Conservation (phyloP, 2,329 filamentous ascomycete genomes). For the Colletotrichum simmondsii region DNA sequence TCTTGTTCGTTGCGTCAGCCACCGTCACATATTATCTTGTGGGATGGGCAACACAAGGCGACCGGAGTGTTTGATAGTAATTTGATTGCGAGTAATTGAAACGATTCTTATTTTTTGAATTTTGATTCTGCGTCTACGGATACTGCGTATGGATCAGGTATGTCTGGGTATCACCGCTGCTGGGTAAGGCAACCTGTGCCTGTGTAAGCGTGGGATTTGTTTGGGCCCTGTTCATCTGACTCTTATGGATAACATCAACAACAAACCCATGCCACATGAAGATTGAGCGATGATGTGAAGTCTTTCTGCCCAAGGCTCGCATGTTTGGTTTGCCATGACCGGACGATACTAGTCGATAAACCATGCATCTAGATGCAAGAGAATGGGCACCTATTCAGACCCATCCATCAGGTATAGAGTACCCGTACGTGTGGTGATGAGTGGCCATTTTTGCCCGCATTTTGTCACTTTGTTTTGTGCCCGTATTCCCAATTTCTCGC, state of each 20-base stretch:
- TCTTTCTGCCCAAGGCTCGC: slow-evolving; percentile 13
- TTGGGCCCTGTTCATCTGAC: neutral
- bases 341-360: neutral
- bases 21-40: neutral
- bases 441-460: neutral
- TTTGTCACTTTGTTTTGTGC: slow-evolving; percentile 16
- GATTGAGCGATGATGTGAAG: neutral
- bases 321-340: slow-evolving; percentile 3
- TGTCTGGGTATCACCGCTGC: neutral
- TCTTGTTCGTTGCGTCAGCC: slow-evolving; percentile 23
- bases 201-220: neutral
- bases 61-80: too few species aligned
- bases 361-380: neutral
- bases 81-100: too few species aligned
- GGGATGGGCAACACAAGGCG: too few species aligned
- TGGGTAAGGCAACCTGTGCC: neutral
- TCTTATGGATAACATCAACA: too few species aligned
- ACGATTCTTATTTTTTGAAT: too few species aligned
- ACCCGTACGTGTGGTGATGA: neutral
- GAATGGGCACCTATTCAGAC: neutral
- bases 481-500: slow-evolving; percentile 23
- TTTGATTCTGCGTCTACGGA: too few species aligned
- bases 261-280: neutral
- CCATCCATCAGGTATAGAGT: too few species aligned
- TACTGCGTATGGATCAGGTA: too few species aligned